Base-by-base conservation (phyloP, 2,329 filamentous ascomycete species). In the Botryotinia globosa region DNA sequence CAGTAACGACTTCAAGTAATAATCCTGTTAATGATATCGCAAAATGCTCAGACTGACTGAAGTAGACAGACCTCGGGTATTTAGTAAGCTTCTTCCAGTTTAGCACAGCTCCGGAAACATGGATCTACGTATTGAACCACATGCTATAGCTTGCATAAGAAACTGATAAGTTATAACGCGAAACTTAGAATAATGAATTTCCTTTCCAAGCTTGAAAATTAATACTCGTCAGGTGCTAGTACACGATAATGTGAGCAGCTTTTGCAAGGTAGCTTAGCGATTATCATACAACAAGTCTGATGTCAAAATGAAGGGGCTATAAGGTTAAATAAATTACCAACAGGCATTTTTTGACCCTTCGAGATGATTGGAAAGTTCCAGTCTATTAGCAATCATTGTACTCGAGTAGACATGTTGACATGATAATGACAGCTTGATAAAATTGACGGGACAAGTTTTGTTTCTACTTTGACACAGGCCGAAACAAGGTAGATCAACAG, bases 1-100 rank as follows among this genome's bases (percentile, higher is more conserved):
- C 34, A 54, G 45, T 67, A 67, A 67, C 64, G 44, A 29, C 34
- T 67, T 67, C 25, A 22, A 34, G 64, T 29, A 67, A 67, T 29
- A 67, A 65, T 25, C 22, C 51, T 51, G 44, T 22, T 54, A 7
- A 54, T 54, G 32, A 67, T 66, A 16, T 54, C 48, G 48, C 48
- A 54, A n/a, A n/a, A 37, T 54, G 64, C 45, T 66, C 20, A 39
- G 25, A 37, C 4, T 34, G 37, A 25, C 32, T 39, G 14, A 22
- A 37, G 29, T n/a, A 66, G 45, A 51, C 34, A n/a, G 22, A 29
- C 64, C 45, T 66, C 44, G 63, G 44, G 32, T 66, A 66, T 45
- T 63, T 22, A 44, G 10, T 20, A 44, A 54, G 34, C 64, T 54
- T 67, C 25, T 54, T 54, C 42, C 48, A 54, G 22, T 25, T 45